Percentiles rank a stretch among this genome's conserved stretches.
Evolutionary conservation across 345 rosid species (phyloP).

Genomic region (Geranium brycei): DNA sequence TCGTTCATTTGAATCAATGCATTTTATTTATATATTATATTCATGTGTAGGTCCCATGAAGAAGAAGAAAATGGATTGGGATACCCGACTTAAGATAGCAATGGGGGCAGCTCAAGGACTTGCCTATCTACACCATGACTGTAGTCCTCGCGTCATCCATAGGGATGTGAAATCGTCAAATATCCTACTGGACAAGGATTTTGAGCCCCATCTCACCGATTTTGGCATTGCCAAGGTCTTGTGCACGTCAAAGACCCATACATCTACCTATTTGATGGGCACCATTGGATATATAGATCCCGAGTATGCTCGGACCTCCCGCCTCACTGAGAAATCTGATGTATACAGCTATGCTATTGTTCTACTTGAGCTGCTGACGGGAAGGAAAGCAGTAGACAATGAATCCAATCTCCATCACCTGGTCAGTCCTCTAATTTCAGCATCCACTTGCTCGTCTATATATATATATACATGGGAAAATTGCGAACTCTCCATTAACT

Average conservation of each 20-base stretch:
- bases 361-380: constrained; percentile 77
- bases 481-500: no score
- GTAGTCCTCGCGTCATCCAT: constrained; percentile 87
- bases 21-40: no score
- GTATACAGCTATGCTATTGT: constrained; percentile 89
- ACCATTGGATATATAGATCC: constrained; percentile 97
- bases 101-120: constrained; percentile 93
- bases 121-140: constrained; percentile 86
- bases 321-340: constrained; percentile 82
- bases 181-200: constrained; percentile 76
- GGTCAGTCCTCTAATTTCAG: constrained; percentile 32
- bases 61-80: constrained; percentile 83
- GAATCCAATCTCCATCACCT: constrained; percentile 88
- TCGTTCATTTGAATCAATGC: no score
- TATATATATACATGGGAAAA: background rate
- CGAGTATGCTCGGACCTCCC: constrained; percentile 92
- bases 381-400: constrained; percentile 81
- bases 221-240: constrained; percentile 90
- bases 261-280: constrained; percentile 87
- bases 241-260: constrained; percentile 64
- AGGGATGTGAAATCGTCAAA: constrained; percentile 90
- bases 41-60: constrained; percentile 44
- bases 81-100: constrained; percentile 63
- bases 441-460: background rate
- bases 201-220: constrained; percentile 89